Conservation (phyloP, 768 basidiomycete species). For the Macrolepiota fuliginosa region DNA sequence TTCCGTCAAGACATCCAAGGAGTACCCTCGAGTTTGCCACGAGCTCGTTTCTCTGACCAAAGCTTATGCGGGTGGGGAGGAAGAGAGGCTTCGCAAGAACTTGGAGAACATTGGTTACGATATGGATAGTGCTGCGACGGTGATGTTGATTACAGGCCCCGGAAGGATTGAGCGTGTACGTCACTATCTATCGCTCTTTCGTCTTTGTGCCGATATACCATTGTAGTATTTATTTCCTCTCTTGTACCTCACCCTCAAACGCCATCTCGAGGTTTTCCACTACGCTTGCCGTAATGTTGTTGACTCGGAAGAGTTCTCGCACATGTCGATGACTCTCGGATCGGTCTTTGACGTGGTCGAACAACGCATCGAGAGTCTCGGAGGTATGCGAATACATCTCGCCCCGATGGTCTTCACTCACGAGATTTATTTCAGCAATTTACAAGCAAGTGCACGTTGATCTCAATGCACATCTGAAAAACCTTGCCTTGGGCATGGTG, state of each 20-base stretch:
- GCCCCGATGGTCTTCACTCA: not conserved
- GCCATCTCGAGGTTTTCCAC: slow-evolving; percentile 19
- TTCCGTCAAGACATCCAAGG: slow-evolving; percentile 26
- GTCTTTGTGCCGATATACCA: not conserved
- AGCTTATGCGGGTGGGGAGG: slow-evolving; percentile 24
- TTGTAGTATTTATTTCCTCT: slow-evolving; percentile 21
- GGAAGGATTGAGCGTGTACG: slow-evolving; percentile 35
- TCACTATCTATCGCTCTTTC: not conserved
- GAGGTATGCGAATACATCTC: slow-evolving; percentile 20
- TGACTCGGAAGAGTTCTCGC: slow-evolving; percentile 29
- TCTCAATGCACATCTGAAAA: slow-evolving; percentile 29
- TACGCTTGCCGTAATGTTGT: slow-evolving; percentile 33
- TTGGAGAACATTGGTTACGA: slow-evolving; percentile 29
- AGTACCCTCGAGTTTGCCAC: slow-evolving; percentile 23
- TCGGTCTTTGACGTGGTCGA: slow-evolving; percentile 28
- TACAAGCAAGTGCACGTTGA: slow-evolving; percentile 35
- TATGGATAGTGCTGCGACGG: slow-evolving; percentile 31
- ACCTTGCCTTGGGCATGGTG: slow-evolving; percentile 37
- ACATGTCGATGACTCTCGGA: slow-evolving; percentile 27
- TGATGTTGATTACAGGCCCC: slow-evolving; percentile 30
- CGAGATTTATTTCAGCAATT: slow-evolving; percentile 20
- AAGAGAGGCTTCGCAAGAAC: slow-evolving; percentile 27
- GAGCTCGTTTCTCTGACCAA: slow-evolving; percentile 26
- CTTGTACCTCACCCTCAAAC: slow-evolving; percentile 18
- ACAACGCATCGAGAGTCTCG: slow-evolving; percentile 29